Base-by-base conservation (phyloP, 352 stramenopile species). In the Pythium brachiatum region DNA sequence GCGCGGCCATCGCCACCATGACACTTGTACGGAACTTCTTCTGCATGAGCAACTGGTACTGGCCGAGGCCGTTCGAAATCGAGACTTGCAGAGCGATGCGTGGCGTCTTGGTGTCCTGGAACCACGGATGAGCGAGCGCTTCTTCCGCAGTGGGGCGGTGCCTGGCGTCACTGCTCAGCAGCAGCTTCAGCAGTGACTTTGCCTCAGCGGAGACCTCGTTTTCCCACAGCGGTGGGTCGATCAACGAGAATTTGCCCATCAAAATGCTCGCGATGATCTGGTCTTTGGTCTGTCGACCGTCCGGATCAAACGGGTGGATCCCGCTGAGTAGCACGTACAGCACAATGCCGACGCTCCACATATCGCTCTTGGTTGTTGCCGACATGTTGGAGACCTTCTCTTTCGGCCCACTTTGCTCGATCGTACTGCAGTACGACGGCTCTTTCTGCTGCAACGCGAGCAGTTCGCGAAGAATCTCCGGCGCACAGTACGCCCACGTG, bases 261-360 rank as follows among this genome's bases (percentile, higher is more conserved):
- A 74, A 57, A 41, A 92, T 85, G 29, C 76, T 79, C 34, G 72
- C 72, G 52, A 93, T 81, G 65, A 94, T 87, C 64, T 88, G 86
- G 52, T 88, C 81, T 57, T 80, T 83, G 20, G 77, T 83, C 44
- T 88, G 81, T 5, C 78, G 74, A 1, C 82, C 82, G 46, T 88
- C 78, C 3, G 76, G 62, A 68, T 91, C 83, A 34, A 96, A 97
- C 7, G 86, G 87, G 32, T 91, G 85, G 0, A 75, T 73, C 1
- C 76, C 86, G 23, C 80, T 94, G 2, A 97, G 77, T n/a, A 96
- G 55, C 48, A 96, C 86, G 66, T 94, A 96, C 29, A 95, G 60
- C 23, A 96, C 88, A n/a, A 96, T 83, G 39, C 89, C 89, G 5
- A 96, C 68, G 31, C 80, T 94, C 89, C 89, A 97, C 48, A 96